Evolutionary conservation across 23 red algal genomes (phyloP).

Genomic region (Porphyridium purpureum): DNA sequence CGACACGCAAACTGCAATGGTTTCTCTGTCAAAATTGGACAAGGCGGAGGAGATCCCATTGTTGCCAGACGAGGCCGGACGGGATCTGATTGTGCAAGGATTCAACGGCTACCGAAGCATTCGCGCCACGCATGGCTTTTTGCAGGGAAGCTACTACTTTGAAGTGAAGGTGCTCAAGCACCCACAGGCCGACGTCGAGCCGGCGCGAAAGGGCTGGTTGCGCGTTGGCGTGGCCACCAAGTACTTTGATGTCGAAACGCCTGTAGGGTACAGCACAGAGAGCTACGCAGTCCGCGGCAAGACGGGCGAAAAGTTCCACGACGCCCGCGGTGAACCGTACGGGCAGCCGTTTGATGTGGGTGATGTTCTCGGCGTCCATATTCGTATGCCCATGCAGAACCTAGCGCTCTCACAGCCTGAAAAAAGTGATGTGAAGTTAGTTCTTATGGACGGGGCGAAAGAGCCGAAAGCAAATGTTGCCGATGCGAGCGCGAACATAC

Average conservation of each 20-base stretch:
- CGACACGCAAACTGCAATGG: too few relatives aligned
- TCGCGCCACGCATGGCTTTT: slow-evolving; percentile 1
- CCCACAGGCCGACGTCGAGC: too few relatives aligned
- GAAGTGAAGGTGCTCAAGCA: slow-evolving; percentile 2
- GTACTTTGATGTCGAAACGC: neutral
- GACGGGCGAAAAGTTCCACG: neutral
- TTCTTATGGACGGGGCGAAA: neutral
- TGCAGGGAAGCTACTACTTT: slow-evolving; percentile 5
- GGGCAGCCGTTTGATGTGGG: neutral
- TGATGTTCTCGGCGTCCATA: neutral
- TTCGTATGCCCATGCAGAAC: too few relatives aligned
- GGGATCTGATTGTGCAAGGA: neutral
- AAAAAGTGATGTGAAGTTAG: too few relatives aligned
- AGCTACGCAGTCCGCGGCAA: neutral
- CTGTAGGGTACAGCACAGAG: neutral
- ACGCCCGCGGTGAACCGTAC: slow-evolving; percentile 1
- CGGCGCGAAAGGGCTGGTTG: neutral
- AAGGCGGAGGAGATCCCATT: neutral
- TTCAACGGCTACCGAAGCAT: slow-evolving; percentile 9
- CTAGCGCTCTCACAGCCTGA: too few relatives aligned
- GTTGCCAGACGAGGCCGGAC: neutral
- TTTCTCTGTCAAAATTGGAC: too few relatives aligned
- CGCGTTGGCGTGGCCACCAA: neutral
- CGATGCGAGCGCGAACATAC: neutral
- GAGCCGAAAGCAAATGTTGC: neutral